Conservation (phyloP, 2,329 filamentous ascomycete genomes). For the Amphichorda felina region DNA sequence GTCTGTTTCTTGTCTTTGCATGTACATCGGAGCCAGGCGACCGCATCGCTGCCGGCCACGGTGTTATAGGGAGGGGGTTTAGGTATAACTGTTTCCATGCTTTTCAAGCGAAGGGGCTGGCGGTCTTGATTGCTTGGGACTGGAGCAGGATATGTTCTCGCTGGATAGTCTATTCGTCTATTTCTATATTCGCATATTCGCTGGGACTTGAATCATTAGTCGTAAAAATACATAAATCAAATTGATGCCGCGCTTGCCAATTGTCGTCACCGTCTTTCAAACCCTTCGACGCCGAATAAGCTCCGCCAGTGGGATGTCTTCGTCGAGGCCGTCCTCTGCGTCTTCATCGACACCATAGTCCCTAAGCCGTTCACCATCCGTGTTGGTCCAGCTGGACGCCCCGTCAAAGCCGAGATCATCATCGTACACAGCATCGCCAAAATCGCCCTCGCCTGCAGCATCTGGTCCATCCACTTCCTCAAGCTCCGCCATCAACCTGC, state of each 20-base stretch:
- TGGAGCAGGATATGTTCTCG: neutral
- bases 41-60: neutral
- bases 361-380: constrained; percentile 59
- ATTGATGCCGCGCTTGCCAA: neutral
- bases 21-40: neutral
- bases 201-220: neutral
- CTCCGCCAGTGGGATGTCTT: constrained; percentile 59
- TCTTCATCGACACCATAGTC: constrained; percentile 78
- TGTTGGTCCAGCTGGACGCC: constrained; percentile 54
- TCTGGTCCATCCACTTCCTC: constrained; percentile 45
- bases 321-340: constrained; percentile 37
- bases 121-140: neutral
- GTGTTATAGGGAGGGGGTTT: constrained; percentile 4
- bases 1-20: neutral
- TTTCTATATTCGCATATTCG: no score
- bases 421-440: constrained; percentile 18
- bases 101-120: neutral
- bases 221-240: neutral
- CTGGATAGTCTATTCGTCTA: neutral
- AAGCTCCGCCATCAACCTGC: constrained; percentile 33
- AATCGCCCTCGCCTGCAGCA: constrained; percentile 32
- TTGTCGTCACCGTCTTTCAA: neutral
- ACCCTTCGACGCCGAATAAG: constrained; percentile 45
- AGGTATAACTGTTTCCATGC: neutral
- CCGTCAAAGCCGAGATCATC: constrained; percentile 9